These are phyloP conservation scores for Ceratobasidium sp. DNA, from an alignment of 1,284 basidiomycete genomes.

Conservation along the genomic window DNA sequence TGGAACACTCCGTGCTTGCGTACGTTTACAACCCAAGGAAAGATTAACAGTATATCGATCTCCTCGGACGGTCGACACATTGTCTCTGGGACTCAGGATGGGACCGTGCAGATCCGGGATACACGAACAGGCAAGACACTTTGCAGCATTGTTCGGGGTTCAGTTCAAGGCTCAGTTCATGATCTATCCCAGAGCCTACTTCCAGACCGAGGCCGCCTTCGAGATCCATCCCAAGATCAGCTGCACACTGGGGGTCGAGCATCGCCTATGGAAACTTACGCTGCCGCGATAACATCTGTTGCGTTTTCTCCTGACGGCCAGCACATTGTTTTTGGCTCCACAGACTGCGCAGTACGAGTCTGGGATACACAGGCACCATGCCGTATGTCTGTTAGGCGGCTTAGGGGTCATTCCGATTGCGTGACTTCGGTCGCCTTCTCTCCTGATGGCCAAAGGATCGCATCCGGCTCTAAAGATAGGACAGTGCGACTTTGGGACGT, in stretches of 20 bases:
- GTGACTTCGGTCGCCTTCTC: neutral
- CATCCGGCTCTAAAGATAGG: neutral
- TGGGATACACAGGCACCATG: slow-evolving; percentile 37
- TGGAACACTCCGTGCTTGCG: neutral
- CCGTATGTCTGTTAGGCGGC: neutral
- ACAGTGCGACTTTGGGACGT: slow-evolving; percentile 45
- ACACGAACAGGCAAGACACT: too few species aligned
- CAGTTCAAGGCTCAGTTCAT: too few species aligned
- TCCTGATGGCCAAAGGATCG: slow-evolving; percentile 35
- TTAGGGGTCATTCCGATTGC: neutral
- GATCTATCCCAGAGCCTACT: too few species aligned
- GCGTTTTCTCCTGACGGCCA: neutral
- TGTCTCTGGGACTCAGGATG: too few species aligned
- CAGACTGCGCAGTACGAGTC: neutral
- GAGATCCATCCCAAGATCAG: too few species aligned
- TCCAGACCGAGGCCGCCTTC: too few species aligned
- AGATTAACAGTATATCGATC: neutral
- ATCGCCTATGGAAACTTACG: too few species aligned
- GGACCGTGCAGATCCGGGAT: too few species aligned
- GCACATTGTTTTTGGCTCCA: too few species aligned
- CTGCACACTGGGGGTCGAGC: too few species aligned
- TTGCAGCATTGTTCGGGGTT: too few species aligned
- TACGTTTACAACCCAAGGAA: neutral
- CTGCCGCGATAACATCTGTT: too few species aligned
- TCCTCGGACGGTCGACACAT: neutral